Conservation (phyloP, 169 alveolate genomes). For the Toxoplasma gondii region DNA sequence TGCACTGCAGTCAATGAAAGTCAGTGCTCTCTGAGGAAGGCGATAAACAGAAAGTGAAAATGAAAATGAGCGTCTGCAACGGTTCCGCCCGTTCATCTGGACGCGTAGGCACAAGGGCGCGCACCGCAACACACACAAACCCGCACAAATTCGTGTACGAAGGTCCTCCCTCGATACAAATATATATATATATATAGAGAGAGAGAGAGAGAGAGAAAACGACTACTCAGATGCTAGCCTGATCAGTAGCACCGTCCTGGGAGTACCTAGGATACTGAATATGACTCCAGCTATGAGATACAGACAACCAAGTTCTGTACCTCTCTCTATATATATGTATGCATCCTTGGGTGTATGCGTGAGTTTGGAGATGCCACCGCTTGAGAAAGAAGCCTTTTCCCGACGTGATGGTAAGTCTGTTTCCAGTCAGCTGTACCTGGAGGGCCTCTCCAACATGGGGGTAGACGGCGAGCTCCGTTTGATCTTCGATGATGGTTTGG, state of each 20-base stretch:
- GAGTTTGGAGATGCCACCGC: background rate
- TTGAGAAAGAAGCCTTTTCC: background rate
- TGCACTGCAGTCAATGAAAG: constrained; percentile 25
- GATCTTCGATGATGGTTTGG: background rate
- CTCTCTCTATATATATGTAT: background rate
- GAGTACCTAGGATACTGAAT: too few species aligned
- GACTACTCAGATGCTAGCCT: too few species aligned
- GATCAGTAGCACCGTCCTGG: too few species aligned
- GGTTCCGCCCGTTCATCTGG: background rate
- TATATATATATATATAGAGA: background rate
- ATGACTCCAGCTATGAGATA: too few species aligned
- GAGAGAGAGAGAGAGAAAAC: too few species aligned
- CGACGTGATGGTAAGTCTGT: background rate
- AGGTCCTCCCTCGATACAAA: background rate
- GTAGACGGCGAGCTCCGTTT: constrained; percentile 7
- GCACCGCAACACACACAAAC: background rate
- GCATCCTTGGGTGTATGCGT: background rate
- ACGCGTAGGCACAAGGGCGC: background rate
- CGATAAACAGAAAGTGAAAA: background rate
- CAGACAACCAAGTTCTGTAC: background rate
- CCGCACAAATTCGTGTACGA: background rate
- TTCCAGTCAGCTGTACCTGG: background rate
- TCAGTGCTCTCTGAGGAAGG: background rate
- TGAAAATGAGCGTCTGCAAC: background rate
- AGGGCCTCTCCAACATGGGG: constrained; percentile 33